Evolutionary conservation across 1,139 yeast genomes (phyloP), one percentile per base, ranked within the genome.

Genomic region (Saccharomyces hybrid): DNA sequence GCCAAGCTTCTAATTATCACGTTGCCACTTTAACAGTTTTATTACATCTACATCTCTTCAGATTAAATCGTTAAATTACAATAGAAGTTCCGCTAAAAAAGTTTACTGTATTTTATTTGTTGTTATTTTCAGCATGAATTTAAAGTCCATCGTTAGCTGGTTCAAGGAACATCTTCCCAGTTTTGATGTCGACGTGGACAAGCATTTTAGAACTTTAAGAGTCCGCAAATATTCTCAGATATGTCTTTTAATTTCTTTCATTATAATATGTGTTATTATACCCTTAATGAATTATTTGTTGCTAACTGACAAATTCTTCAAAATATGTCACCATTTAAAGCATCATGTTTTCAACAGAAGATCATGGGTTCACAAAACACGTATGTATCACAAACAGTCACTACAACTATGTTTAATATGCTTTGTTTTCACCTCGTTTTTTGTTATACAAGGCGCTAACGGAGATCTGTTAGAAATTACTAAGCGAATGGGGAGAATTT

Each of bases 401-500:
- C 49, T 65, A 29, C 61, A 61, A 46, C 57, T 60, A 42, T 58
- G 55, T 44, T 4, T 59, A n/a, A 56, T 64, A 26, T 67, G 70
- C 25, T 20, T 38, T 38, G n/a, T 38, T 38, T 38, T 38, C n/a
- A 38, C 44, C 5, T 14, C 44, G 20, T 4, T 38, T 38, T 38
- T 38, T 38, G 25, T 38, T 38, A 5, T 38, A 8, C 44, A 38
- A 38, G 44, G 44, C 44, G 44, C 25, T 38, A 38, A 38, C 26
- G 20, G 56, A 7, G 71, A 69, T 55, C 48, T 69, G 14, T 49
- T 64, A 20, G 62, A 61, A 23, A 61, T 69, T 9, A 63, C 70
- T 4, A 72, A 72, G 53, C 59, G 76, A 50, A 53, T 70, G 42
- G 77, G 76, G 4, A 75, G 96, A 57, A 65, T 89, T 5, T 74